phyloP scores from a whole-genome alignment of 257 asterid species.

The Cruciata laevipes region DNA sequence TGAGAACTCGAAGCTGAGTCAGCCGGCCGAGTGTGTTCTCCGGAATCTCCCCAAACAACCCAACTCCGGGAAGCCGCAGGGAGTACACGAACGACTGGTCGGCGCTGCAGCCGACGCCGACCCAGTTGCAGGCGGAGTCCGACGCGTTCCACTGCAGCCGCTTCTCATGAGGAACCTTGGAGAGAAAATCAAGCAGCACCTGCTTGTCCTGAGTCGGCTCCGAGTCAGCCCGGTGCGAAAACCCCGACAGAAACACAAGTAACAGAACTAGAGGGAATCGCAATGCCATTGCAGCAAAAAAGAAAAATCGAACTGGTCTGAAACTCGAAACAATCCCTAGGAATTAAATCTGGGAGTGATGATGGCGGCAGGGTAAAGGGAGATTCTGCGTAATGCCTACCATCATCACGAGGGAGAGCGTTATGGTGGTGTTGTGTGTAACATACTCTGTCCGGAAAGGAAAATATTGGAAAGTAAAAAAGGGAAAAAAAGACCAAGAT shows the following conservation, averaged over 20 bases:
- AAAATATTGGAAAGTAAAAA: neutral
- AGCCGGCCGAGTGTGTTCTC: slow-evolving; percentile 51
- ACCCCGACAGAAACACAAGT: neutral
- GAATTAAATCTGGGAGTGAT: neutral
- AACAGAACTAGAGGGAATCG: neutral
- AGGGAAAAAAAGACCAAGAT: neutral
- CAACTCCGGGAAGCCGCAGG: slow-evolving; percentile 82
- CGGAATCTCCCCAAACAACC: slow-evolving; percentile 76
- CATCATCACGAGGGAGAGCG: slow-evolving; percentile 15
- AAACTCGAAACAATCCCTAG: neutral
- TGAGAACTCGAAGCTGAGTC: slow-evolving; percentile 66
- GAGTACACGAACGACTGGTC: slow-evolving; percentile 47
- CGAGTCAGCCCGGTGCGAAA: slow-evolving; percentile 27
- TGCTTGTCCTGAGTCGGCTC: slow-evolving; percentile 79
- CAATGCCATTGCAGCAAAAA: slow-evolving; percentile 19
- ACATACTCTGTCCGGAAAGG: neutral
- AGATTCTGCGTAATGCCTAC: slow-evolving; percentile 10
- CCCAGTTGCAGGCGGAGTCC: slow-evolving; percentile 67
- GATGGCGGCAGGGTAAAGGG: slow-evolving; percentile 8
- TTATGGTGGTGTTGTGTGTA: neutral
- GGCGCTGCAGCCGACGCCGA: slow-evolving; percentile 68
- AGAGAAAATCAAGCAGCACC: slow-evolving; percentile 60
- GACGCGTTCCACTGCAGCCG: slow-evolving; percentile 71
- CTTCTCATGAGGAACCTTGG: slow-evolving; percentile 50
- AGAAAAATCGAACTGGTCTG: neutral